Conservation (phyloP, 2,329 filamentous ascomycete species). For the Bipolaris gigantea region DNA sequence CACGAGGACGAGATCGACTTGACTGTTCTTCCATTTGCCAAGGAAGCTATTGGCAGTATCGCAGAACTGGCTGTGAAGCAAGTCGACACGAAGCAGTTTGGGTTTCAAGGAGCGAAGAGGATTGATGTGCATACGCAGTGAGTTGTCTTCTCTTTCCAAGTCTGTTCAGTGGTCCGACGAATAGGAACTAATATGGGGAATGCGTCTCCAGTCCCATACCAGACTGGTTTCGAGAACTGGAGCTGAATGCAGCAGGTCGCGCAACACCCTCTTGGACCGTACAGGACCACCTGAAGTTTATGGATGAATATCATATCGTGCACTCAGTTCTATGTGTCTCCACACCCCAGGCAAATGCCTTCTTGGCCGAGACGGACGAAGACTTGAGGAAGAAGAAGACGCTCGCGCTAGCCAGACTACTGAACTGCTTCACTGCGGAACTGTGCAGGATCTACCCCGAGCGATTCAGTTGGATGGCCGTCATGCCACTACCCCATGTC, state of each 20-base stretch:
- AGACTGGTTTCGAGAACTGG: conserved; percentile 38
- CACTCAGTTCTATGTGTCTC: conserved; percentile 38
- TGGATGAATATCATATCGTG: conserved; percentile 32
- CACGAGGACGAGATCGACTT: conserved; percentile 30
- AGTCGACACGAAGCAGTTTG: neutral
- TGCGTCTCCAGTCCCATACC: conserved; percentile 29
- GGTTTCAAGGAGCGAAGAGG: conserved; percentile 25
- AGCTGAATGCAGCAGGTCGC: conserved; percentile 39
- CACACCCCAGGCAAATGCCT: conserved; percentile 43
- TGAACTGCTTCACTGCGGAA: conserved; percentile 39
- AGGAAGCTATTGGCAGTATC: conserved; percentile 34
- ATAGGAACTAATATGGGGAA: neutral
- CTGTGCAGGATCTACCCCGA: conserved; percentile 30
- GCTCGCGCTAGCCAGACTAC: conserved; percentile 37
- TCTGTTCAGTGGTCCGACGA: too few relatives aligned
- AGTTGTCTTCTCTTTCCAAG: neutral
- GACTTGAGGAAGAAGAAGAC: conserved; percentile 26
- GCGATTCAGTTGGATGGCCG: conserved; percentile 34
- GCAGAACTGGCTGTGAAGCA: conserved; percentile 18
- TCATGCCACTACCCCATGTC: conserved; percentile 37
- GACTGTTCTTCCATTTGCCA: conserved; percentile 32
- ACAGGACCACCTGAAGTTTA: conserved; percentile 37
- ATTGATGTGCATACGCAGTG: conserved; percentile 44
- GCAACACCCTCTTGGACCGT: conserved; percentile 39
- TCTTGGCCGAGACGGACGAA: conserved; percentile 17